Conservation (phyloP, 257 asterid species). For the Scutellaria minor region DNA sequence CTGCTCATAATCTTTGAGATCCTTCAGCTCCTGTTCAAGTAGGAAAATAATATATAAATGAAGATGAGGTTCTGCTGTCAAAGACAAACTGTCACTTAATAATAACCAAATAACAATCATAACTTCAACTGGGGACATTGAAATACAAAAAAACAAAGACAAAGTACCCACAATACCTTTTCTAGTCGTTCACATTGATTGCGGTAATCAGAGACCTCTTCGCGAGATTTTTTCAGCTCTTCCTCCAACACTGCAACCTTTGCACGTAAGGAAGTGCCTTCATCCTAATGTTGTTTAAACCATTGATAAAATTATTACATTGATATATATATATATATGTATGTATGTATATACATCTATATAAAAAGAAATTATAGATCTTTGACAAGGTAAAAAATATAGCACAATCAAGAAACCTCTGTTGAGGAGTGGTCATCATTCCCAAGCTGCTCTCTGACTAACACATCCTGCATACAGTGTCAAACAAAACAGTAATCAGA, state of each 20-base stretch:
- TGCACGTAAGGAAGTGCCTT: slow-evolving; percentile 64
- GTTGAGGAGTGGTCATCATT: slow-evolving; percentile 50
- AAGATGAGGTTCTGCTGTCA: slow-evolving; percentile 23
- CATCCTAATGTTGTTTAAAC: slow-evolving; percentile 56
- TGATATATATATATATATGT: slow-evolving; percentile 25
- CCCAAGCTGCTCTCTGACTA: slow-evolving; percentile 59
- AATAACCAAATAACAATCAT: slow-evolving; percentile 16
- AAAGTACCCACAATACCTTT: slow-evolving; percentile 56
- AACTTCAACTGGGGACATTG: slow-evolving; percentile 27
- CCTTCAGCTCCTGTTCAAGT: slow-evolving; percentile 80
- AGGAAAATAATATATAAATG: slow-evolving; percentile 28
- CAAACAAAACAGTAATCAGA: slow-evolving; percentile 17
- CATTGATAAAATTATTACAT: slow-evolving; percentile 27
- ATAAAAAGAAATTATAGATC: not conserved
- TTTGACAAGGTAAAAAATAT: slow-evolving; percentile 18
- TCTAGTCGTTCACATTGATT: slow-evolving; percentile 59
- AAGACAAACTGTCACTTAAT: slow-evolving; percentile 20
- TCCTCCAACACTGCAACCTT: slow-evolving; percentile 74
- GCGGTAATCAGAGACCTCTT: slow-evolving; percentile 61
- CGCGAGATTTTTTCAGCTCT: slow-evolving; percentile 62
- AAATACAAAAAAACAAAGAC: slow-evolving; percentile 29
- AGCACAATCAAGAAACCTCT: slow-evolving; percentile 57
- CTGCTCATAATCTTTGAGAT: slow-evolving; percentile 76
- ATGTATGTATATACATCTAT: not conserved
- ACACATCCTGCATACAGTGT: slow-evolving; percentile 56